Evolutionary conservation across 2,329 filamentous ascomycete species (phyloP).

Genomic region (Xylaria sp.): DNA sequence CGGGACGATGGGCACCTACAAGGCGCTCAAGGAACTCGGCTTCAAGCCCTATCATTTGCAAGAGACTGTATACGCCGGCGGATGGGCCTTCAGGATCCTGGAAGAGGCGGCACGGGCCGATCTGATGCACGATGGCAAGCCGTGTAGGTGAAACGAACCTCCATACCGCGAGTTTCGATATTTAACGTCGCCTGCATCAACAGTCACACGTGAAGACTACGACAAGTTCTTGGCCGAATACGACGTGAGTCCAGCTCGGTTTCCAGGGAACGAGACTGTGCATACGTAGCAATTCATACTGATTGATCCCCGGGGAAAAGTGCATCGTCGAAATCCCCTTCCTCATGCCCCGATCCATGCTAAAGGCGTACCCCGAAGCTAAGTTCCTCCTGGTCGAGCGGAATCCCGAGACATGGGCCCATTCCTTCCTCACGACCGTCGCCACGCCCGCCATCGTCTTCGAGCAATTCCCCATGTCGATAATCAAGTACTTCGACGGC

Average conservation of each 20-base stretch:
- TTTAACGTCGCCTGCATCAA: neutral
- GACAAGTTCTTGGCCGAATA: slow-evolving; percentile 39
- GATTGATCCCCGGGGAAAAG: slow-evolving; percentile 9
- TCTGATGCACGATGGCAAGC: slow-evolving; percentile 20
- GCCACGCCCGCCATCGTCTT: slow-evolving; percentile 8
- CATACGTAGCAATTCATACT: neutral
- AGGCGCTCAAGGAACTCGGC: slow-evolving; percentile 33
- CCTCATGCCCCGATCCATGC: slow-evolving; percentile 30
- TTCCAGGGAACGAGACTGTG: neutral
- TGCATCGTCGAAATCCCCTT: slow-evolving; percentile 31
- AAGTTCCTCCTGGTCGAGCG: slow-evolving; percentile 36
- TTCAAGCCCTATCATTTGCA: slow-evolving; percentile 36
- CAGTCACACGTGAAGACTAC: slow-evolving; percentile 34
- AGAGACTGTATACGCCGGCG: slow-evolving; percentile 26
- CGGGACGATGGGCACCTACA: slow-evolving; percentile 34
- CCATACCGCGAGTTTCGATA: too few species aligned
- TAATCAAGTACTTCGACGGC: slow-evolving; percentile 27
- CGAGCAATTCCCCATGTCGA: slow-evolving; percentile 24
- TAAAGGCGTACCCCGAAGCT: slow-evolving; percentile 33
- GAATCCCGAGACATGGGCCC: slow-evolving; percentile 33
- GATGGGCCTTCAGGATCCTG: slow-evolving; percentile 26
- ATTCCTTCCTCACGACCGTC: slow-evolving; percentile 30
- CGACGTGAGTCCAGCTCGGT: slow-evolving; percentile 28
- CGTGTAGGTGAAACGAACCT: slow-evolving; percentile 23
- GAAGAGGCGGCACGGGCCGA: slow-evolving; percentile 31